Evolutionary conservation across 1,284 basidiomycete genomes (phyloP).

Genomic region (Exobasidium cylindrosporum): DNA sequence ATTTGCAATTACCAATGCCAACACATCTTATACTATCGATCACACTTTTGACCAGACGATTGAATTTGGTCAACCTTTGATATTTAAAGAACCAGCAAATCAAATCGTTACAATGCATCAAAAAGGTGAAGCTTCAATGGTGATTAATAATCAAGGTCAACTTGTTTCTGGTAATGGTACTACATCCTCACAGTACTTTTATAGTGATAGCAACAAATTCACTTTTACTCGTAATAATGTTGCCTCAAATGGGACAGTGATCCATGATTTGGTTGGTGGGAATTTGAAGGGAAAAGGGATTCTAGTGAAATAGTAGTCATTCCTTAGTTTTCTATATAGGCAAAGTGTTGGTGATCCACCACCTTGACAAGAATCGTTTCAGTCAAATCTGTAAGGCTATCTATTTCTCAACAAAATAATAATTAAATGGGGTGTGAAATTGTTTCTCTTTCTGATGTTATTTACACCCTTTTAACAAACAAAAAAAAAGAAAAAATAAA

Average conservation of each 20-base stretch:
- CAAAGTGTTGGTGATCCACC: too few species aligned
- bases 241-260: background rate
- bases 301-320: background rate
- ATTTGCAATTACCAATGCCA: background rate
- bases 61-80: background rate
- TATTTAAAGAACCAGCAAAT: conserved; percentile 2
- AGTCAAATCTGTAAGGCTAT: too few species aligned
- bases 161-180: background rate
- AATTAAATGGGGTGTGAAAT: too few species aligned
- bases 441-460: too few species aligned
- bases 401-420: too few species aligned
- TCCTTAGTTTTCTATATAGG: too few species aligned
- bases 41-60: background rate
- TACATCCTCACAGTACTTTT: background rate
- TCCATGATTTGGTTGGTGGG: background rate
- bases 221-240: background rate
- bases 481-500: too few species aligned
- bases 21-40: background rate
- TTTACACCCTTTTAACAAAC: too few species aligned
- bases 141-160: background rate
- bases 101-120: background rate
- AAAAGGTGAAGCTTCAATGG: background rate
- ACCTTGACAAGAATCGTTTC: too few species aligned
- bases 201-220: background rate
- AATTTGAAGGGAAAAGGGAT: background rate